A percentile compares a stretch with the other conserved stretches of the same genome.
These are phyloP conservation scores for Lunularia cruciata DNA, from an alignment of 225 moss, liverwort and hornwort genomes.

Conservation along the genomic window DNA sequence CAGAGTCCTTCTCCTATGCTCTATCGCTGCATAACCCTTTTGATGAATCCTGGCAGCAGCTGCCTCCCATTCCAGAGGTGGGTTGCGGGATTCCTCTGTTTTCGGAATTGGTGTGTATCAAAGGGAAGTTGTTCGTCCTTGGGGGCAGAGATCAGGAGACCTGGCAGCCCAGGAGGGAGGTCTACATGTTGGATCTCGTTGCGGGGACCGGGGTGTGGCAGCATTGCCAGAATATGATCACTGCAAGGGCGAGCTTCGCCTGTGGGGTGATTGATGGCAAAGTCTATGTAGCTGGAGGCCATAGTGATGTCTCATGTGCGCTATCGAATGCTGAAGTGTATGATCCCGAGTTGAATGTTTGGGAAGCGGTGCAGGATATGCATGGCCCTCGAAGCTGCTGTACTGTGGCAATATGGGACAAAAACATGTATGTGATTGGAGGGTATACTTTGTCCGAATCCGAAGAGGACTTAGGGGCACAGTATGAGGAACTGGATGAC, in stretches of 20 bases:
- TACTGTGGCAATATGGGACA: slow-evolving; percentile 31
- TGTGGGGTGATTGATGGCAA: slow-evolving; percentile 42
- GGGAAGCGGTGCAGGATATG: slow-evolving; percentile 38
- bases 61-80: slow-evolving; percentile 34
- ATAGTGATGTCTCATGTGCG: slow-evolving; percentile 28
- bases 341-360: slow-evolving; percentile 27
- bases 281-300: slow-evolving; percentile 39
- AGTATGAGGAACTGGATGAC: slow-evolving; percentile 21
- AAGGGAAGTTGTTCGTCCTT: slow-evolving; percentile 39
- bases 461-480: slow-evolving; percentile 12
- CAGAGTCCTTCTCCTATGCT: slow-evolving; percentile 32
- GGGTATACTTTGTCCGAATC: slow-evolving; percentile 28
- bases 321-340: slow-evolving; percentile 31
- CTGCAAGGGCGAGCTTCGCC: slow-evolving; percentile 39
- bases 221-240: slow-evolving; percentile 34
- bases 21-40: slow-evolving; percentile 33
- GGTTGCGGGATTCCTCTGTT: slow-evolving; percentile 43
- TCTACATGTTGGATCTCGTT: slow-evolving; percentile 43
- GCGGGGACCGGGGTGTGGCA: slow-evolving; percentile 40
- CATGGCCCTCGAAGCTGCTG: slow-evolving; percentile 32
- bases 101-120: slow-evolving; percentile 40
- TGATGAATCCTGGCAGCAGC: slow-evolving; percentile 34
- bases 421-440: slow-evolving; percentile 43
- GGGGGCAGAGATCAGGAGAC: slow-evolving; percentile 44
- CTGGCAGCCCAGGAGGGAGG: slow-evolving; percentile 38